These are phyloP conservation scores for Ambrosia trifida DNA, from an alignment of 129 eudicot genomes.

Conservation along the genomic window DNA sequence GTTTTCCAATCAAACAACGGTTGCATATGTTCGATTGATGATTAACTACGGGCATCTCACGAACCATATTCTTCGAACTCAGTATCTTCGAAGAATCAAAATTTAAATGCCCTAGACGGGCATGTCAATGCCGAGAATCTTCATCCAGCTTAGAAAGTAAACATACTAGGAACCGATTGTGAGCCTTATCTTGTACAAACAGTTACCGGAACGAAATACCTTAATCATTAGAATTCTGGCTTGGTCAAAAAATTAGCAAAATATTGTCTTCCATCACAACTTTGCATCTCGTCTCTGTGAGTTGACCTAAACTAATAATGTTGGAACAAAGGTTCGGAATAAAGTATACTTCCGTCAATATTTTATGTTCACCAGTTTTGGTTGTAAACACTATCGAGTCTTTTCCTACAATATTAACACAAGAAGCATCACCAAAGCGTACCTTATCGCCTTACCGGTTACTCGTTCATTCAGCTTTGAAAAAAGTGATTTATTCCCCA, in stretches of 20 bases:
- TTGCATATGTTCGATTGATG: not conserved
- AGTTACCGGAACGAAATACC: not conserved
- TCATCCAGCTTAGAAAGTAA: not conserved
- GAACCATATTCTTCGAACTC: not conserved
- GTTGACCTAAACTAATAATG: not conserved
- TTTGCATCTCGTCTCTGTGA: not conserved
- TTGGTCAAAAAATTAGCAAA: not conserved
- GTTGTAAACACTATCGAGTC: not conserved
- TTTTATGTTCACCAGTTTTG: not conserved
- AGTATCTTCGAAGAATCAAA: not conserved
- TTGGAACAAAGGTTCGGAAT: not conserved
- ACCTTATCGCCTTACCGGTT: too few relatives aligned
- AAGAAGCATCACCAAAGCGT: not conserved
- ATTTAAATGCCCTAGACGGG: not conserved
- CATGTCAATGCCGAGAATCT: not conserved
- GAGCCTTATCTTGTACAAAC: not conserved
- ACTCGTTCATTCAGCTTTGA: too few relatives aligned
- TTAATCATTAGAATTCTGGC: not conserved
- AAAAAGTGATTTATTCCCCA: too few relatives aligned
- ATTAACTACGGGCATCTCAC: not conserved
- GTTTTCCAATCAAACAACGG: not conserved
- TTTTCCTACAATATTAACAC: not conserved
- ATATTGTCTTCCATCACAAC: not conserved
- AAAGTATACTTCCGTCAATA: not conserved
- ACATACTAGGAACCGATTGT: not conserved